These are phyloP conservation scores for Podaxis sp. DNA, from an alignment of 768 basidiomycete species.

Conservation along the genomic window DNA sequence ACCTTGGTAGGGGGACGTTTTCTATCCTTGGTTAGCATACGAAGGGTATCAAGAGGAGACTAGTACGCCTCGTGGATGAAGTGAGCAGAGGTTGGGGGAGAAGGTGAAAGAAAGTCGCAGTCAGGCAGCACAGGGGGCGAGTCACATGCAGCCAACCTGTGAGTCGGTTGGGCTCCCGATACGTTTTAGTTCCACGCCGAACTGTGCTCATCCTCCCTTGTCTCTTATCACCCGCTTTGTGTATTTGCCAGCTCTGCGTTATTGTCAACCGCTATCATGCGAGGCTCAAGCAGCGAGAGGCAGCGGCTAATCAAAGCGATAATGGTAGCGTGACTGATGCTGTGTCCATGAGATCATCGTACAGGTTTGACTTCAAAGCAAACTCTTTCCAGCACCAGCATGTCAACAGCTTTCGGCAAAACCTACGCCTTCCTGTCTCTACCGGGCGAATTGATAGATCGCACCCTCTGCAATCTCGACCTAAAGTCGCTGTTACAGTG, in stretches of 20 bases:
- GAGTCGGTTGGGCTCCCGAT: neutral
- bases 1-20: slow-evolving; percentile 2
- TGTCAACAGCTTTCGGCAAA: slow-evolving; percentile 3
- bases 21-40: slow-evolving; percentile 8
- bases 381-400: neutral
- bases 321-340: neutral
- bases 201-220: neutral
- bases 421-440: slow-evolving; percentile 1
- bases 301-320: neutral
- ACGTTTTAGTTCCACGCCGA: neutral
- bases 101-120: neutral
- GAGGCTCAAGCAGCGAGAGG: neutral
- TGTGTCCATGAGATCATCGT: neutral
- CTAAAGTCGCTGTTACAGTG: slow-evolving; percentile 21
- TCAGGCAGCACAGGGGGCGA: neutral
- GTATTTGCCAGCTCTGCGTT: neutral
- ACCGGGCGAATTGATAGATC: slow-evolving; percentile 17
- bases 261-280: neutral
- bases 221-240: neutral
- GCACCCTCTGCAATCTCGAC: slow-evolving; percentile 15
- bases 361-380: neutral
- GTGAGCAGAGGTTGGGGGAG: neutral
- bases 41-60: neutral
- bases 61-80: neutral
- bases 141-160: slow-evolving; percentile 9